Conservation (phyloP, 176 grass and related monocot genomes). For the Rhynchospora pubera region DNA sequence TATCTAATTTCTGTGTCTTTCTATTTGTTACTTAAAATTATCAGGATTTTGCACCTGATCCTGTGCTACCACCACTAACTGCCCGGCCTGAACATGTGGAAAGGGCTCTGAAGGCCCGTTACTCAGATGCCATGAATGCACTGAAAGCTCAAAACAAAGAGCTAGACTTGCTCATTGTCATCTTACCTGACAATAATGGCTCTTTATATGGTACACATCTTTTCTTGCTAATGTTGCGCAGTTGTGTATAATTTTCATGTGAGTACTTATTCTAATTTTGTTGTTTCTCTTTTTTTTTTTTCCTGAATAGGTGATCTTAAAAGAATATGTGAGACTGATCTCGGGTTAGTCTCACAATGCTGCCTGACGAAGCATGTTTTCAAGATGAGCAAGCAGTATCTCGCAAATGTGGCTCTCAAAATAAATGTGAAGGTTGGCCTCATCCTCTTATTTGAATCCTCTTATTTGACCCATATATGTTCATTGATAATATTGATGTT, state of each 20-base stretch:
- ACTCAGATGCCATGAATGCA: constrained; percentile 67
- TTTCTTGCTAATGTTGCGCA: not conserved
- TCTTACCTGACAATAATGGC: constrained; percentile 82
- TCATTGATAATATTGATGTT: constrained; percentile 2
- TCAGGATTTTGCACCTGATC: constrained; percentile 69
- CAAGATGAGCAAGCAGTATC: constrained; percentile 91
- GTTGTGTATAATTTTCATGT: not conserved
- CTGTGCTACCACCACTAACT: constrained; percentile 61
- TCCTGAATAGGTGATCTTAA: constrained; percentile 66
- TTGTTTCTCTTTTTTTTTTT: not conserved
- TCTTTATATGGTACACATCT: constrained; percentile 58
- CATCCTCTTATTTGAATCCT: not conserved
- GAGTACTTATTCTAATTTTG: not conserved
- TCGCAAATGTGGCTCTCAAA: constrained; percentile 92
- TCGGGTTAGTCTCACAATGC: constrained; percentile 94
- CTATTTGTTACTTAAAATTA: not conserved
- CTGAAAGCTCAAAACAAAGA: constrained; percentile 56
- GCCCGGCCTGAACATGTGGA: constrained; percentile 75
- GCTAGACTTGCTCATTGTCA: constrained; percentile 81
- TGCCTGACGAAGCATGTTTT: constrained; percentile 95
- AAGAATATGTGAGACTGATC: constrained; percentile 93
- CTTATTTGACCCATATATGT: not conserved
- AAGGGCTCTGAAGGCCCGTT: constrained; percentile 59
- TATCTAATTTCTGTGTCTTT: not conserved
- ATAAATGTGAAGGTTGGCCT: constrained; percentile 83